phyloP scores from a whole-genome alignment of 306 rosid species.

The Dryas alaskensis region DNA sequence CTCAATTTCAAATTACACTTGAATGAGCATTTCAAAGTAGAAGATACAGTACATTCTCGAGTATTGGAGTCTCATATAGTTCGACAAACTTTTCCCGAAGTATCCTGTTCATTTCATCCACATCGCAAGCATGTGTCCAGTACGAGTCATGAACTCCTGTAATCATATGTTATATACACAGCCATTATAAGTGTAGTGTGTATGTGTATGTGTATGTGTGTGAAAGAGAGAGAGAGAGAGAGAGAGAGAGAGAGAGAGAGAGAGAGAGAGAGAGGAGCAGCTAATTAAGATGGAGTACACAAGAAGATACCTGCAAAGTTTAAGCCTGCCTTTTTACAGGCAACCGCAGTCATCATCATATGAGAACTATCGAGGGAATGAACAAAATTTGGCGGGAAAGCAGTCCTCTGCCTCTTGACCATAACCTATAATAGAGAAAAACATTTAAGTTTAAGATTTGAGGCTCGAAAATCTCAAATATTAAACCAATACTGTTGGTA shows the following conservation, averaged over 20 bases:
- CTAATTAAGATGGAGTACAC: conserved; percentile 9
- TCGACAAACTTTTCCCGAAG: conserved; percentile 82
- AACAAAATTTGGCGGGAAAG: conserved; percentile 95
- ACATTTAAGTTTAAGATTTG: not conserved
- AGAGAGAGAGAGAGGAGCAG: not conserved
- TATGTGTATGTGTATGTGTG: too few relatives aligned
- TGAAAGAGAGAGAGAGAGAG: too few relatives aligned
- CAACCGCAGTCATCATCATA: conserved; percentile 99
- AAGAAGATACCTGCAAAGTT: conserved; percentile 74
- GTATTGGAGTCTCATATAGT: conserved; percentile 75
- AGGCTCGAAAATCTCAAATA: not conserved
- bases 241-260: not conserved
- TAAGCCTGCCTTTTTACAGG: conserved; percentile 74
- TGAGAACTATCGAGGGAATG: conserved; percentile 98
- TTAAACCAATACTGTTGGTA: not conserved
- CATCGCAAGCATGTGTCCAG: conserved; percentile 96
- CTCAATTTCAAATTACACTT: not conserved
- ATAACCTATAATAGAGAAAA: conserved; percentile 46
- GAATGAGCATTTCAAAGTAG: not conserved
- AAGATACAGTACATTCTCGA: conserved; percentile 64
- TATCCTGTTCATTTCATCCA: conserved; percentile 76
- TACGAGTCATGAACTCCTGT: conserved; percentile 97
- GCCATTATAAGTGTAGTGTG: conserved; percentile 10
- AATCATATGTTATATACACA: conserved; percentile 22
- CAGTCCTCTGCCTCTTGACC: conserved; percentile 78